Conservation (phyloP, 202 grass and related monocot genomes). For the Tripidium arundinaceum region DNA sequence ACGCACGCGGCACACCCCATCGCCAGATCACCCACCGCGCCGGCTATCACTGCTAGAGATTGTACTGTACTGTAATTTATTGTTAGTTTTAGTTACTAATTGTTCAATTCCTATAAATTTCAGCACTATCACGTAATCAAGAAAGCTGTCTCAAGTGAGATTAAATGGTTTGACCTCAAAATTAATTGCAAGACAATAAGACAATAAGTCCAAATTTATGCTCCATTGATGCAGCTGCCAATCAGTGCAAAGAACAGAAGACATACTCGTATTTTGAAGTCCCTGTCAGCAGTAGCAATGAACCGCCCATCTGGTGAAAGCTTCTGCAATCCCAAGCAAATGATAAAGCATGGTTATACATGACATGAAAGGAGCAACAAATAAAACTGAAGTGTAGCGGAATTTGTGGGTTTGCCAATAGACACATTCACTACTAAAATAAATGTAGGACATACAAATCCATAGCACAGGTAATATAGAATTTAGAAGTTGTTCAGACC, state of each 20-base stretch:
- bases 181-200: no score
- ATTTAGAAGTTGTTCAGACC: slow-evolving; percentile 39
- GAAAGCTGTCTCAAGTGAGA: no score
- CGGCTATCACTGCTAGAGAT: no score
- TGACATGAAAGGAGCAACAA: not conserved
- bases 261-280: slow-evolving; percentile 87
- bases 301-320: slow-evolving; percentile 79
- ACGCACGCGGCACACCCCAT: no score
- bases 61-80: no score
- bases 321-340: slow-evolving; percentile 43
- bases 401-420: not conserved
- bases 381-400: not conserved
- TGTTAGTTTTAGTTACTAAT: no score
- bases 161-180: no score
- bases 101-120: no score
- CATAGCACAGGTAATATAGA: not conserved
- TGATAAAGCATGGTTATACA: not conserved
- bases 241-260: slow-evolving; percentile 15
- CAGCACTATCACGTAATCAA: no score
- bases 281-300: slow-evolving; percentile 75
- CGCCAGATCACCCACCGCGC: no score
- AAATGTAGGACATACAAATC: slow-evolving; percentile 4
- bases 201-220: no score
- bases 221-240: no score
- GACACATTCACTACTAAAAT: not conserved